A percentile compares a stretch with the other conserved stretches of the same genome.
Conservation (phyloP, 2,329 filamentous ascomycete genomes). For the Fonsecaea pugnacius region DNA sequence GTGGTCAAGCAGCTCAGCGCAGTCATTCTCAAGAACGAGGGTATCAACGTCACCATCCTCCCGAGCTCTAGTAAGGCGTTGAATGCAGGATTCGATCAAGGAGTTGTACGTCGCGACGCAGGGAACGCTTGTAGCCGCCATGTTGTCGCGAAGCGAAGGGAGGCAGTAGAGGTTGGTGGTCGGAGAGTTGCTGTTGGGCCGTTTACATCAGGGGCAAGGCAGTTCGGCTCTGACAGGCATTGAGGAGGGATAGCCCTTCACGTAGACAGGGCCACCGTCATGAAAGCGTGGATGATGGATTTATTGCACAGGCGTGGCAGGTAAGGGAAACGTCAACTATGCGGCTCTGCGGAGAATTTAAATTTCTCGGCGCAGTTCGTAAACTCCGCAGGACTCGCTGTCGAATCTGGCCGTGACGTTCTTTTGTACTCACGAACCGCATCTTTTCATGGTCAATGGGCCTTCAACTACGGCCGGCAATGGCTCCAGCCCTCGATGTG, state of each 20-base stretch:
- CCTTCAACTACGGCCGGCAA: conserved; percentile 54
- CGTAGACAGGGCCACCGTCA: background rate
- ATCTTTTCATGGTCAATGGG: conserved; percentile 19
- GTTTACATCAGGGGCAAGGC: background rate
- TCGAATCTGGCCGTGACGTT: conserved; percentile 6
- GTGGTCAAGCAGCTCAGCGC: conserved; percentile 31
- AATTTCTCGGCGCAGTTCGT: conserved; percentile 6
- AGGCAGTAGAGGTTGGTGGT: conserved; percentile 4
- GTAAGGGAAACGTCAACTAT: background rate
- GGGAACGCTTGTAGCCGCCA: conserved; percentile 32
- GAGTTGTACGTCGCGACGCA: conserved; percentile 32
- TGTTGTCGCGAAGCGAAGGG: conserved; percentile 9
- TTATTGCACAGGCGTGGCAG: background rate
- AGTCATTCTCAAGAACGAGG: conserved; percentile 30
- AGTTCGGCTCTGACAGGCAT: background rate
- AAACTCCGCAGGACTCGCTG: conserved; percentile 8
- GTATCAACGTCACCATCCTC: conserved; percentile 24
- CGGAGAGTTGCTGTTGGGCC: background rate
- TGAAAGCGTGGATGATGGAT: background rate
- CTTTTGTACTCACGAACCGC: conserved; percentile 1
- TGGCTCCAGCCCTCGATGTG: conserved; percentile 60
- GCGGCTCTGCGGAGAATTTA: conserved; percentile 19
- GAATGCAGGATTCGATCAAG: conserved; percentile 27
- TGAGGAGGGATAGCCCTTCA: conserved; percentile 3
- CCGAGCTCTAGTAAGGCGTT: conserved; percentile 21